Evolutionary conservation across 805 yeast genomes (phyloP).

Genomic region (Sugiyamaella smithiae): DNA sequence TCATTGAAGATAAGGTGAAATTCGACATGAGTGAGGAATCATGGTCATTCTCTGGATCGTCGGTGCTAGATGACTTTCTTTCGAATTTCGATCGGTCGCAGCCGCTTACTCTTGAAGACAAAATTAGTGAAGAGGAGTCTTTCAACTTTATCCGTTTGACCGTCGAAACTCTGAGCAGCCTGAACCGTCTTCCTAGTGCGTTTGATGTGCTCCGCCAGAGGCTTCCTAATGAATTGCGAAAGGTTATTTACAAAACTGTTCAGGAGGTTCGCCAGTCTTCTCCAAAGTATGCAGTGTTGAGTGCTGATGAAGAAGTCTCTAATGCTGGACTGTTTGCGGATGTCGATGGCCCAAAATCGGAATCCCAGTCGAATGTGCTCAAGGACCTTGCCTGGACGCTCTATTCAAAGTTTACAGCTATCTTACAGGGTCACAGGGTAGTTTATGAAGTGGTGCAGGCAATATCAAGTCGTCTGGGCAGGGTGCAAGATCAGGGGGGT

Average conservation of each 20-base stretch:
- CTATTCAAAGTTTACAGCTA: constrained; percentile 59
- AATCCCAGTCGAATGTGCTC: constrained; percentile 52
- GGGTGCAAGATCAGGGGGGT: constrained; percentile 20
- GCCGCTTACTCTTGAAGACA: constrained; percentile 16
- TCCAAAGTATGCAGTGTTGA: constrained; percentile 35
- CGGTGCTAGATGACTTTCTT: constrained; percentile 24
- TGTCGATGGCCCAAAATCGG: constrained; percentile 42
- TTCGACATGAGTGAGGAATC: constrained; percentile 27
- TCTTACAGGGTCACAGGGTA: constrained; percentile 68
- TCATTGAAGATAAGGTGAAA: constrained; percentile 26
- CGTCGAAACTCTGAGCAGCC: constrained; percentile 55
- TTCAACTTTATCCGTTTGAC: constrained; percentile 52
- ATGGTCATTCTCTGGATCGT: constrained; percentile 24
- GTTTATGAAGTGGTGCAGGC: constrained; percentile 51
- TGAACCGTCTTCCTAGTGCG: constrained; percentile 60
- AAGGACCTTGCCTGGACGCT: constrained; percentile 69
- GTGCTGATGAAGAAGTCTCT: neutral
- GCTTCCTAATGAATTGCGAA: constrained; percentile 60
- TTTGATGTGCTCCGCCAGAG: constrained; percentile 53
- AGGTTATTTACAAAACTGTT: constrained; percentile 56
- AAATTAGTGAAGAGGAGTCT: constrained; percentile 41
- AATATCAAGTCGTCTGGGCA: constrained; percentile 15
- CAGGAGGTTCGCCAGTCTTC: constrained; percentile 62
- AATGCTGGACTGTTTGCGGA: constrained; percentile 22
- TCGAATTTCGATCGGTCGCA: constrained; percentile 13